phyloP scores from a whole-genome alignment of 331 rosid species.

The Rosa hybrid region DNA sequence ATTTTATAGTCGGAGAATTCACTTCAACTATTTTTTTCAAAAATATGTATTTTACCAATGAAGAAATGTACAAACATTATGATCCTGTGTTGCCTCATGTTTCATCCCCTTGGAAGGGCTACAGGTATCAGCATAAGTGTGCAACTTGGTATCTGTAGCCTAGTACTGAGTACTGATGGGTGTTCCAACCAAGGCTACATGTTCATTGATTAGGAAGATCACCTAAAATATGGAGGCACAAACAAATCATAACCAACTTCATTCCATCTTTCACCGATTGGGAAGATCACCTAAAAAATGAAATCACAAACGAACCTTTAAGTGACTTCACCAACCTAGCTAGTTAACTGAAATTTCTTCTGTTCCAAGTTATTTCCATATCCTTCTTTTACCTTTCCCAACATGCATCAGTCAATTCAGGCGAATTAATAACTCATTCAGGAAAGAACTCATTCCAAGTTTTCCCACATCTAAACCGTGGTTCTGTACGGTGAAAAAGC shows the following conservation, averaged over 20 bases:
- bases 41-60: no score
- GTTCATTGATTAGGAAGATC: neutral
- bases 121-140: neutral
- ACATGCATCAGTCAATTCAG: constrained; percentile 1
- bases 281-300: neutral
- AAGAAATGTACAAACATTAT: neutral
- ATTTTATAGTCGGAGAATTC: no score
- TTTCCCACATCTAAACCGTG: neutral
- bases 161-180: neutral
- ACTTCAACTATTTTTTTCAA: no score
- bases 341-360: constrained; percentile 6
- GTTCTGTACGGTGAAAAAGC: neutral
- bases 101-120: neutral
- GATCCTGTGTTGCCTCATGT: neutral
- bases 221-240: neutral
- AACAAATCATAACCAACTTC: neutral
- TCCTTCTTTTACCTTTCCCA: neutral
- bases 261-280: neutral
- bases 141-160: neutral
- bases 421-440: neutral
- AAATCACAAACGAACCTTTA: constrained; percentile 14
- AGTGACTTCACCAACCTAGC: constrained; percentile 1
- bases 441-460: neutral
- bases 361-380: neutral
- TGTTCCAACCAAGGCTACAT: neutral